A percentile compares a stretch with the other conserved stretches of the same genome.
Evolutionary conservation across 2,329 filamentous ascomycete species (phyloP).

Genomic region (Cladophialophora chaetospira): DNA sequence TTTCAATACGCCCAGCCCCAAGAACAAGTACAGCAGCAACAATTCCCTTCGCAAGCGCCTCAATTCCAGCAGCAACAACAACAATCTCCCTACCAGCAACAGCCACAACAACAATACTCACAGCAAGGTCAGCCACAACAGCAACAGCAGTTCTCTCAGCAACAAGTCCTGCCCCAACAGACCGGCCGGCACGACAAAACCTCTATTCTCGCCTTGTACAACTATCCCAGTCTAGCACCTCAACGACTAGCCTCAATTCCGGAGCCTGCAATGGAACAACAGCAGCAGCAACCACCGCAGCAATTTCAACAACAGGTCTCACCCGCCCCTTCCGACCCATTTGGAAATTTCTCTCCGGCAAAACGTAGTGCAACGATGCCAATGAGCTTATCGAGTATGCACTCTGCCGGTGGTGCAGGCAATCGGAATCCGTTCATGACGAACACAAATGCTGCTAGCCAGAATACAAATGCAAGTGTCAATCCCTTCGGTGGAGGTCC

Average conservation of each 20-base stretch:
- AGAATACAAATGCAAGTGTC: constrained; percentile 1
- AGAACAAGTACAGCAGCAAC: constrained; percentile 14
- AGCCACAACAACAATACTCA: constrained; percentile 12
- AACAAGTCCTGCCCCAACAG: constrained; percentile 41
- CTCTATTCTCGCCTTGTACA: constrained; percentile 51
- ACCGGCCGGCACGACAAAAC: constrained; percentile 50
- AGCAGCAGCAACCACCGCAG: constrained; percentile 23
- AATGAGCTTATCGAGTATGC: constrained; percentile 31
- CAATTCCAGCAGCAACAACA: constrained; percentile 20
- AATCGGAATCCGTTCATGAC: constrained; percentile 40
- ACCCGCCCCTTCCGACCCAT: constrained; percentile 28
- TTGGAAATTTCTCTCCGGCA: constrained; percentile 32
- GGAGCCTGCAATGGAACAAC: constrained; percentile 36
- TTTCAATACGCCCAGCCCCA: constrained; percentile 29
- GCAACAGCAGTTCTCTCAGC: constrained; percentile 25
- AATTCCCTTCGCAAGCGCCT: background rate
- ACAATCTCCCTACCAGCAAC: constrained; percentile 7
- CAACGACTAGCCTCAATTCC: constrained; percentile 34
- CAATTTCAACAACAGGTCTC: constrained; percentile 24
- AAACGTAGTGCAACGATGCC: constrained; percentile 40
- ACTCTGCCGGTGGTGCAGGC: constrained; percentile 33
- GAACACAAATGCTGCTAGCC: constrained; percentile 12
- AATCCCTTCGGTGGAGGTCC: constrained; percentile 1
- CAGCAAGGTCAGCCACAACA: constrained; percentile 13
- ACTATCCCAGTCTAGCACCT: constrained; percentile 40